Evolutionary conservation across 257 asterid species (phyloP).

Genomic region (Mentha longifolia): DNA sequence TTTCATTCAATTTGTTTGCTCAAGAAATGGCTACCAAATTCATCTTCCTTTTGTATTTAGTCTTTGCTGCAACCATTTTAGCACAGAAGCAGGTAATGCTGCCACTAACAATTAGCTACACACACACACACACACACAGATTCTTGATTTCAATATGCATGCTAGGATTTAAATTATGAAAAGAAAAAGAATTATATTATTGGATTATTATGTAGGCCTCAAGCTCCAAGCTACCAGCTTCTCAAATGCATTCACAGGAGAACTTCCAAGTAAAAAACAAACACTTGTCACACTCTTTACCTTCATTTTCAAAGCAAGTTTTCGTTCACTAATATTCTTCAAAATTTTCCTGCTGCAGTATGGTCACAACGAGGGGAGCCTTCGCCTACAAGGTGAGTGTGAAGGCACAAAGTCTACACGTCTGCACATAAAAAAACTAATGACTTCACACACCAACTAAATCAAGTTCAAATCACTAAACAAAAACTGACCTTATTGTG

Average conservation of each 20-base stretch:
- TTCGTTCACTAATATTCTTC: constrained; percentile 14
- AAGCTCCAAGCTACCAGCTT: constrained; percentile 27
- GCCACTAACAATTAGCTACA: neutral
- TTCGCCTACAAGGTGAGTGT: constrained; percentile 57
- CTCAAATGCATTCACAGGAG: constrained; percentile 36
- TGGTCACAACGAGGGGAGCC: constrained; percentile 57
- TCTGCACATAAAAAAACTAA: neutral
- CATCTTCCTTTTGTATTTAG: constrained; percentile 38
- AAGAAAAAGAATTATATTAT: neutral
- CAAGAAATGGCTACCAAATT: constrained; percentile 46
- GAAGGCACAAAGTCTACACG: neutral
- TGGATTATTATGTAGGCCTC: constrained; percentile 39
- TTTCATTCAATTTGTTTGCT: constrained; percentile 5
- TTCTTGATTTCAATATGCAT: too few relatives aligned
- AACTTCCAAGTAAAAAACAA: constrained; percentile 40
- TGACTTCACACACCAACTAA: neutral
- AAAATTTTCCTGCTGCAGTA: constrained; percentile 45
- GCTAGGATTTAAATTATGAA: too few relatives aligned
- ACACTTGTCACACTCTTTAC: neutral
- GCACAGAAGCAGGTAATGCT: constrained; percentile 50
- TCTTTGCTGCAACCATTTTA: constrained; percentile 39
- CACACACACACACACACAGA: neutral
- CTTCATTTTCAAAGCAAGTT: neutral
- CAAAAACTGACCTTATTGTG: neutral
- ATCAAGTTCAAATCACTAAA: neutral